Conservation (phyloP, 768 basidiomycete genomes). For the Suillus subalutaceus region DNA sequence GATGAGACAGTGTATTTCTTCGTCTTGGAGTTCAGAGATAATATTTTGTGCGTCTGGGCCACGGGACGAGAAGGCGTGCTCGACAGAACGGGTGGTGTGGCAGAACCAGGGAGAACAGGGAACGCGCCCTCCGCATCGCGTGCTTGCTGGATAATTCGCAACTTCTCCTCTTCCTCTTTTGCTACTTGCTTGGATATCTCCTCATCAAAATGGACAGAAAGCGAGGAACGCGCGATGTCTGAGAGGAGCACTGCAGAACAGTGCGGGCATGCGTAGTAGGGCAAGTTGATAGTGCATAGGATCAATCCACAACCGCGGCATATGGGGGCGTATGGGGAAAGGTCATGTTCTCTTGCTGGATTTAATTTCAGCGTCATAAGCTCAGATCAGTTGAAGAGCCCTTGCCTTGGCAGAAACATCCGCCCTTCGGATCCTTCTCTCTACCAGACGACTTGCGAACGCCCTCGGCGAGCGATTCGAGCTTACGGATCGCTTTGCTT, state of each 20-base stretch:
- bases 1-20: constrained; percentile 58
- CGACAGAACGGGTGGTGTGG: constrained; percentile 14
- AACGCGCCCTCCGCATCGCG: constrained; percentile 61
- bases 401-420: constrained; percentile 73
- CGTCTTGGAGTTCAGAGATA: constrained; percentile 58
- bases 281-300: constrained; percentile 60
- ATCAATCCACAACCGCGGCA: constrained; percentile 64
- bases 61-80: constrained; percentile 25
- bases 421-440: constrained; percentile 58
- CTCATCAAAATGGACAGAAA: constrained; percentile 47
- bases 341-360: constrained; percentile 55
- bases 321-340: constrained; percentile 60
- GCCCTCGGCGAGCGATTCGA: constrained; percentile 51
- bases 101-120: constrained; percentile 45
- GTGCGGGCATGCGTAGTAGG: constrained; percentile 56
- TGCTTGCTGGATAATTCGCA: constrained; percentile 50
- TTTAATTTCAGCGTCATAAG: background rate
- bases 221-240: constrained; percentile 30
- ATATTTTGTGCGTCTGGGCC: constrained; percentile 54
- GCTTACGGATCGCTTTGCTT: constrained; percentile 48
- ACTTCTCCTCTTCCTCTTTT: constrained; percentile 51
- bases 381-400: constrained; percentile 1
- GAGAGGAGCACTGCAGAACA: constrained; percentile 48
- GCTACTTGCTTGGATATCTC: constrained; percentile 47
- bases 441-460: constrained; percentile 38